Base-by-base conservation (phyloP, 2,329 filamentous ascomycete genomes). In the Fusarium newnesense region DNA sequence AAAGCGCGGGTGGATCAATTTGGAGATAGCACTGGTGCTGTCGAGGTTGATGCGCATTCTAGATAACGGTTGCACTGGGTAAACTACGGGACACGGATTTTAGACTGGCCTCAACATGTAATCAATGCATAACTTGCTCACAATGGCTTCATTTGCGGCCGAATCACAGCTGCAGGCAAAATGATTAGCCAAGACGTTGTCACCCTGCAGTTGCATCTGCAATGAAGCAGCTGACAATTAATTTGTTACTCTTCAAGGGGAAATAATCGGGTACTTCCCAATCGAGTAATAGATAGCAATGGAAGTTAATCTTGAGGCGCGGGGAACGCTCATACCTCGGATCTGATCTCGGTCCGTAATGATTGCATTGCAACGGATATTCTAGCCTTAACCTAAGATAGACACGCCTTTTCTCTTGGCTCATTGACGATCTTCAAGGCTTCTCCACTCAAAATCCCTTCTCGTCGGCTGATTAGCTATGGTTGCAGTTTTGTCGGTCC, bases 1-100 rank as follows among this genome's bases (percentile, higher is more conserved):
- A 70, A 52, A 11, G 70, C 75, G 32, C 53, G 67, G 13, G 74
- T 77, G 32, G 68, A 76, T 39, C 73, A 75, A 28, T 75, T 75
- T 26, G 57, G 70, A 9, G 37, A 74, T 24, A 60, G 67, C 15
- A 74, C 43, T 32, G 70, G 70, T n/a, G 70, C 70, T 24, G 67
- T 73, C n/a, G 57, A 74, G 32, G 54, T 74, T 59, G 70, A 72
- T 49, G 58, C 30, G 13, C 60, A 49, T 18, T 50, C 16, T 59
- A 60, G n/a, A n/a, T 24, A 26, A 28, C 12, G 5, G 19, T 9
- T 19, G 44, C 3, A 19, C 12, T 34, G 56, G 56, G 32, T 58
- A 28, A 36, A 34, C 37, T 21, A 30, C 10, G 1, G 44, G 21
- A 40, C 19, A 34, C 6, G 18, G 12, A 7, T 2, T n/a, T 12